Percentiles rank a stretch among this genome's conserved stretches.
Evolutionary conservation across 305 asterid genomes (phyloP).

Genomic region (Solanum hybrid): DNA sequence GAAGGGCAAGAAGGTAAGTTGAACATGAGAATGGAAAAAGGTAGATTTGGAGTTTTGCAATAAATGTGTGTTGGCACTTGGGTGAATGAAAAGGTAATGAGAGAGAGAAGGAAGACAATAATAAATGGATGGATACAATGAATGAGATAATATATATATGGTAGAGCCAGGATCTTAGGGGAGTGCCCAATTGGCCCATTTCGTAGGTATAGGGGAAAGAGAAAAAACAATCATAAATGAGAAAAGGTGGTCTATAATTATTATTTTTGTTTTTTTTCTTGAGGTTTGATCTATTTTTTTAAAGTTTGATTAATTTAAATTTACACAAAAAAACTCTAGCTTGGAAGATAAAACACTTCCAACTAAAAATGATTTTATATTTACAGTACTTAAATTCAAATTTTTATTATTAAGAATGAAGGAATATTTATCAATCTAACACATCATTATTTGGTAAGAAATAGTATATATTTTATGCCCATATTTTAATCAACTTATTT

Average conservation of each 20-base stretch:
- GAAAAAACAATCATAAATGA: neutral
- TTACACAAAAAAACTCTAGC: neutral
- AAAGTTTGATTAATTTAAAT: neutral
- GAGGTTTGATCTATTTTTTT: neutral
- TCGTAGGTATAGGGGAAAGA: neutral
- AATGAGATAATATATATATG: neutral
- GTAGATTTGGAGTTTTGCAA: constrained; percentile 15
- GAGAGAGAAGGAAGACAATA: neutral
- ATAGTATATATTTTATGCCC: no score
- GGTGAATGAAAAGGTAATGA: neutral
- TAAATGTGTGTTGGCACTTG: constrained; percentile 1
- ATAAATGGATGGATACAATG: neutral
- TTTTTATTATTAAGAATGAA: neutral
- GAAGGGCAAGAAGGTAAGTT: neutral
- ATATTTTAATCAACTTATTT: no score
- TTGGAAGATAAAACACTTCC: no score
- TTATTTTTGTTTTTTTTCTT: neutral
- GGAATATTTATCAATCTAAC: no score
- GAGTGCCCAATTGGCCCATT: neutral
- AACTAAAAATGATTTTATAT: neutral
- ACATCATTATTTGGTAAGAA: no score
- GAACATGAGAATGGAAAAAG: neutral
- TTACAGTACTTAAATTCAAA: neutral
- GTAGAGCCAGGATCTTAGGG: neutral
- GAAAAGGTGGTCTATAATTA: neutral